Conservation (phyloP, 768 basidiomycete species). For the Suillus clintonianus region DNA sequence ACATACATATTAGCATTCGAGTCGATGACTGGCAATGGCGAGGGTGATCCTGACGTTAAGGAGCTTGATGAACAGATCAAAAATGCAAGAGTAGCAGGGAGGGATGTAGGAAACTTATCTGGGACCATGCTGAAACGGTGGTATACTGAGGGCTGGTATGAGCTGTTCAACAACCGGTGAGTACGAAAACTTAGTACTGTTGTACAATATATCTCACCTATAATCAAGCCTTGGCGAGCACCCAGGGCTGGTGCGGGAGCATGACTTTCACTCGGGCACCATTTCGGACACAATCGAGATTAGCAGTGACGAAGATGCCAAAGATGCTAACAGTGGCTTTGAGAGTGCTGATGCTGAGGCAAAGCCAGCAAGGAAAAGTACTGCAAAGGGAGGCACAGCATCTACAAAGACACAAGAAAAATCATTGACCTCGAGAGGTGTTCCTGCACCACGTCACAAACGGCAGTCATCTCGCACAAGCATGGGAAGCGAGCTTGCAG, state of each 20-base stretch:
- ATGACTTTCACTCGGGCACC: neutral
- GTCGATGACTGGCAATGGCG: conserved; percentile 4
- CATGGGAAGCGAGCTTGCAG: too few relatives aligned
- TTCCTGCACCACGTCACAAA: too few relatives aligned
- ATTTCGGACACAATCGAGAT: neutral
- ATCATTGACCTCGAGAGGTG: too few relatives aligned
- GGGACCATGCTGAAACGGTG: neutral
- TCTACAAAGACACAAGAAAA: too few relatives aligned
- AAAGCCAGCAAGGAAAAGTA: too few relatives aligned
- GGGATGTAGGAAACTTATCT: neutral
- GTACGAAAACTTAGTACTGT: too few relatives aligned
- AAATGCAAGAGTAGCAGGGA: neutral
- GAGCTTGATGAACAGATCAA: conserved; percentile 2
- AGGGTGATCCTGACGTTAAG: conserved; percentile 5
- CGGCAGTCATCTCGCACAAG: too few relatives aligned
- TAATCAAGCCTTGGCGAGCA: neutral
- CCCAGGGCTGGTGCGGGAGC: neutral
- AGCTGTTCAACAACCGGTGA: neutral
- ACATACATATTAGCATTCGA: neutral
- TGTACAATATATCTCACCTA: neutral
- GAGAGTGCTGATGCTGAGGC: too few relatives aligned
- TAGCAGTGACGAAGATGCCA: neutral
- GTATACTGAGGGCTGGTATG: neutral
- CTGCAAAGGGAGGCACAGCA: too few relatives aligned
- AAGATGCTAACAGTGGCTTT: too few relatives aligned